Percentiles rank a stretch among this genome's conserved stretches.
phyloP scores from a whole-genome alignment of 176 grass and related monocot genomes.

The Ensete glaucum region DNA sequence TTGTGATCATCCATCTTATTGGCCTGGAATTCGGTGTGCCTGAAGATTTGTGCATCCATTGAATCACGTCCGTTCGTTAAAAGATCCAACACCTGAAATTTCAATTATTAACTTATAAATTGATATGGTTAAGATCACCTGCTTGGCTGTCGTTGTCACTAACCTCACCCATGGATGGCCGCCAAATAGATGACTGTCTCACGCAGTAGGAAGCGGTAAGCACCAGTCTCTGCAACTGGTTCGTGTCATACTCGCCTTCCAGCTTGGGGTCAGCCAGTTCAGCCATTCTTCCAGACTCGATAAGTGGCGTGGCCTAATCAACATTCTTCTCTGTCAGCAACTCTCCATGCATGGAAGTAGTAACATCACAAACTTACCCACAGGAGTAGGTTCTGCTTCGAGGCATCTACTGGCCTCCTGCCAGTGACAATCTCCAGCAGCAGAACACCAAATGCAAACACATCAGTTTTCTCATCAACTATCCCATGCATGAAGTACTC shows the following conservation, averaged over 20 bases:
- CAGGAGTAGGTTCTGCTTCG: slow-evolving; percentile 67
- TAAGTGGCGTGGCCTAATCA: slow-evolving; percentile 69
- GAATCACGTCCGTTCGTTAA: slow-evolving; percentile 46
- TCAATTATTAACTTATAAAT: neutral
- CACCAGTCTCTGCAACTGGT: slow-evolving; percentile 62
- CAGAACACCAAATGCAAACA: slow-evolving; percentile 82
- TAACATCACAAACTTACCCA: slow-evolving; percentile 41
- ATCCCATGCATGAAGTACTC: slow-evolving; percentile 98
- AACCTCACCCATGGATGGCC: slow-evolving; percentile 78
- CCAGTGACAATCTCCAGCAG: slow-evolving; percentile 70
- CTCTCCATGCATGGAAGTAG: neutral
- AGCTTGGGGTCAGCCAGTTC: slow-evolving; percentile 68
- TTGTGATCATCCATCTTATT: slow-evolving; percentile 58
- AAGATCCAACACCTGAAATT: slow-evolving; percentile 51
- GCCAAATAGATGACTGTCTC: slow-evolving; percentile 65
- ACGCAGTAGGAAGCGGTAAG: slow-evolving; percentile 54
- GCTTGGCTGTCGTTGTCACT: neutral
- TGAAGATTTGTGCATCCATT: slow-evolving; percentile 64
- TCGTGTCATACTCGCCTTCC: slow-evolving; percentile 43
- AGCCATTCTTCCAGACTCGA: slow-evolving; percentile 63
- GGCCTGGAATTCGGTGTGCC: slow-evolving; percentile 57
- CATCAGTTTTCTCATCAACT: slow-evolving; percentile 77
- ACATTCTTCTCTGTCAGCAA: neutral
- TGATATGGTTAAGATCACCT: neutral
- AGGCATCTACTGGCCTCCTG: slow-evolving; percentile 79